Base-by-base conservation (phyloP, 129 eudicot species). In the Escallonia rubra region DNA sequence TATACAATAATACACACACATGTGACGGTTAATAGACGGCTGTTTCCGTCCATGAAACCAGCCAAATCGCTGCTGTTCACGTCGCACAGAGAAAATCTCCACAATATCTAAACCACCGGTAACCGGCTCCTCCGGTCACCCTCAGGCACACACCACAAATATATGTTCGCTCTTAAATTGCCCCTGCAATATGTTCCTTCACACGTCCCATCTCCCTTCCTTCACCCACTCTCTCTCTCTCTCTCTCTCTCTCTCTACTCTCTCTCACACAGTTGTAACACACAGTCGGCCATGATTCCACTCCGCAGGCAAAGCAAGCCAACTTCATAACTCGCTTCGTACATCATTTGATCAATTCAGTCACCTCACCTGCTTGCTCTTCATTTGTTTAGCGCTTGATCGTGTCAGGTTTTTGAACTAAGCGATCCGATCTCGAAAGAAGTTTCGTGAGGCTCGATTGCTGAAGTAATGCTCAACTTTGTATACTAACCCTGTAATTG, bases 101-200 rank as follows among this genome's bases (percentile, higher is more conserved):
- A 23, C 34, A 23, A 23, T 23, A 23, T 23, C 34, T 23, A 23
- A 23, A 23, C 34, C 34, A 23, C 59, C 4, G 59, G 59, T 2
- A 54, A 54, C 59, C 59, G 16, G 59, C 23, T 54, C 14, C 14
- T 34, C 34, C 59, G 23, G 59, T 54, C 14, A 11, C 59, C 59
- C 3, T 11, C 10, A 34, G 14, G 4, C 59, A 12, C 6, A 54
- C 13, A 54, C n/a, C 5, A 54, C 34, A 54, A 12, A 11, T 54
- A 3, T 54, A 11, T 12, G 73, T 77, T 77, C 58, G 47, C 72
- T 72, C 83, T 78, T 78, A 68, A 73, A 79, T 62, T 56, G 72
- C 71, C 43, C 53, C 75, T 72, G 34, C 63, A 4, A 64, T 70
- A 61, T 68, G 63, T 73, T 59, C 75, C 82, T 57, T 68, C 72